These are phyloP conservation scores for Oryza brachyantha DNA, from an alignment of 176 grass and related monocot genomes.

Conservation along the genomic window DNA sequence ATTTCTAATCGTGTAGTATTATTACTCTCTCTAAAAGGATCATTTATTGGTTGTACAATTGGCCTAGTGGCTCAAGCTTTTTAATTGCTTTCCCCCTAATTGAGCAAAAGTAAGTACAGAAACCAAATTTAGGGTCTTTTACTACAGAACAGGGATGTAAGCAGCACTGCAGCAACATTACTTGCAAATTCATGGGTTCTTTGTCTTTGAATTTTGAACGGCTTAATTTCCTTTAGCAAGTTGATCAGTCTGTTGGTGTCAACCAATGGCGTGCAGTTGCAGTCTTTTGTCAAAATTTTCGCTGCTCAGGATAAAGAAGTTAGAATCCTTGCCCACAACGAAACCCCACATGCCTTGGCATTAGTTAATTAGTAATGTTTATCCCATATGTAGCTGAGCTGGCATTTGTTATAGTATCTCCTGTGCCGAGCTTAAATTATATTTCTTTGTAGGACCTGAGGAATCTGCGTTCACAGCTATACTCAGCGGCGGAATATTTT, in stretches of 20 bases:
- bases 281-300: conserved; percentile 35
- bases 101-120: conserved; percentile 13
- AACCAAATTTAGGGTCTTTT: not conserved
- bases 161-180: not conserved
- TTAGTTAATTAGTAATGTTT: conserved; percentile 38
- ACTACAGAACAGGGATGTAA: not conserved
- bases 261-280: conserved; percentile 9
- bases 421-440: conserved; percentile 37
- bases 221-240: not conserved
- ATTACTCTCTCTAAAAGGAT: not conserved
- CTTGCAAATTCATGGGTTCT: not conserved
- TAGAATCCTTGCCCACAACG: conserved; percentile 37
- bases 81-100: conserved; percentile 29
- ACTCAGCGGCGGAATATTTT: conserved; percentile 95
- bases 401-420: conserved; percentile 45
- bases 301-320: conserved; percentile 25
- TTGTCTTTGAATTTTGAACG: conserved; percentile 10
- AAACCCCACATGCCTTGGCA: conserved; percentile 35
- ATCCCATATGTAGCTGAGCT: conserved; percentile 15
- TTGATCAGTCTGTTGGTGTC: conserved; percentile 24
- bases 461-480: conserved; percentile 88
- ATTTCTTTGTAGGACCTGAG: conserved; percentile 78
- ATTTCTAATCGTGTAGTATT: not conserved
- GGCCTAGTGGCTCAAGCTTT: not conserved
- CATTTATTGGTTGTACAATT: not conserved